Evolutionary conservation across 2,329 filamentous ascomycete genomes (phyloP).

Genomic region (Arachnomyces sp.): DNA sequence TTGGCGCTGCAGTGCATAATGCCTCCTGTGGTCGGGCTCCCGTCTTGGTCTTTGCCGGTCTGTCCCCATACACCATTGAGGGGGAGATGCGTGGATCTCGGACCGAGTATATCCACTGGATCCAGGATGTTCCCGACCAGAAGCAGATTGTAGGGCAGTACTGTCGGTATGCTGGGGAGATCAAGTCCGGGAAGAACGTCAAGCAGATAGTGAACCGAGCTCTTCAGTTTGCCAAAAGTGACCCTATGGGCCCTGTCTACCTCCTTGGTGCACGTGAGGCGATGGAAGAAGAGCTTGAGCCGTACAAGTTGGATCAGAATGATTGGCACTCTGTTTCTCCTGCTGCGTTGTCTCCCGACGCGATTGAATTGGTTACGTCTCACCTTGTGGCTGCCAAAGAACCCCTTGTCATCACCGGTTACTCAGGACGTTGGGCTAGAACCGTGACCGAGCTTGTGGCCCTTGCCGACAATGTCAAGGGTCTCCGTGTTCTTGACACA

Average conservation of each 20-base stretch:
- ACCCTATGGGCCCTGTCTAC: constrained; percentile 74
- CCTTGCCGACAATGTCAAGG: constrained; percentile 41
- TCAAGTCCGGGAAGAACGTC: constrained; percentile 76
- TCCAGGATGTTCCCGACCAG: constrained; percentile 76
- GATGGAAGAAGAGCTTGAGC: constrained; percentile 76
- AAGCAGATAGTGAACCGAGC: constrained; percentile 87
- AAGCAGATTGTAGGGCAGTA: constrained; percentile 76
- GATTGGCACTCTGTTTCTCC: constrained; percentile 66
- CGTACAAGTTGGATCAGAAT: constrained; percentile 60
- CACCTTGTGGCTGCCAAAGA: constrained; percentile 41
- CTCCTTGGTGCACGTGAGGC: constrained; percentile 70
- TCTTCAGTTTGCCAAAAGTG: constrained; percentile 69
- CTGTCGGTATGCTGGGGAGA: constrained; percentile 73
- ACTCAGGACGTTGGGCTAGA: constrained; percentile 40
- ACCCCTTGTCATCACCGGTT: constrained; percentile 45
- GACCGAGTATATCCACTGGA: constrained; percentile 81
- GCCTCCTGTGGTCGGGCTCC: constrained; percentile 67
- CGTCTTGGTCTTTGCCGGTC: constrained; percentile 68
- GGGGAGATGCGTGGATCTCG: constrained; percentile 70
- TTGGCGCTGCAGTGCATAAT: constrained; percentile 73
- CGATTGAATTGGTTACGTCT: constrained; percentile 35
- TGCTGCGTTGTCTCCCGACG: constrained; percentile 50
- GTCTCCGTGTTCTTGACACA: constrained; percentile 45
- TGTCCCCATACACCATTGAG: constrained; percentile 69
- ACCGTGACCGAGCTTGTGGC: constrained; percentile 39